Base-by-base conservation (phyloP, 306 rosid genomes). In the Delonix regia region DNA sequence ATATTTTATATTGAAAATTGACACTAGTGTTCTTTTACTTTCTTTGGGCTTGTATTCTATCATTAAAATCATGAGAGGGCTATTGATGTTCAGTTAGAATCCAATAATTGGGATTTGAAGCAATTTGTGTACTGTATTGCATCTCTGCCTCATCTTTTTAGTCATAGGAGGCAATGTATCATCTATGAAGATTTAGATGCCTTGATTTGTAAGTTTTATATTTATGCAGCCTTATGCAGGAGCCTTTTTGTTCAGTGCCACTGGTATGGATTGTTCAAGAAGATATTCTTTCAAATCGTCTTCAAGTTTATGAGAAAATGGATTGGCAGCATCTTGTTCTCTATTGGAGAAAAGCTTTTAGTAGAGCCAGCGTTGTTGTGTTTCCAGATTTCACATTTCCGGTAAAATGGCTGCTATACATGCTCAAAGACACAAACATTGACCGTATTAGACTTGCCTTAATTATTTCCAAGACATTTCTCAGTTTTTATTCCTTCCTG, bases 191-290 rank as follows among this genome's bases (percentile, higher is more conserved):
- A 80, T 80, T 83, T 63, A 84, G 87, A 86, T 87, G 75, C 80
- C 85, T 42, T 83, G 88, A 82, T 91, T 83, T 83, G 92, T 90
- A 83, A 83, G 85, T 90, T 89, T 87, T 88, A 93, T 90, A 88
- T 93, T 85, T 80, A 78, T 95, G 94, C 98, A 95, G 99, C 96
- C 92, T 95, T 85, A 95, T 93, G 98, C 99, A 95, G 94, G 99
- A 87, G 85, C 99, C 99, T 52, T 95, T 95, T 88, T 90, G 91
- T 91, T 88, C 97, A 18, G 77, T 95, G 62, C 98, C 99, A 76
- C 77, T 95, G 73, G 82, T 95, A 85, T 95, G 99, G 98, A 90
- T 95, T 84, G 81, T 95, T 91, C 98, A 89, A 87, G 98, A 93
- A 84, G 90, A 95, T 85, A 83, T 73, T 69, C 98, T 88, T 79